These are phyloP conservation scores for Candida freyschussii DNA, from an alignment of 1,139 yeast species.

Conservation along the genomic window DNA sequence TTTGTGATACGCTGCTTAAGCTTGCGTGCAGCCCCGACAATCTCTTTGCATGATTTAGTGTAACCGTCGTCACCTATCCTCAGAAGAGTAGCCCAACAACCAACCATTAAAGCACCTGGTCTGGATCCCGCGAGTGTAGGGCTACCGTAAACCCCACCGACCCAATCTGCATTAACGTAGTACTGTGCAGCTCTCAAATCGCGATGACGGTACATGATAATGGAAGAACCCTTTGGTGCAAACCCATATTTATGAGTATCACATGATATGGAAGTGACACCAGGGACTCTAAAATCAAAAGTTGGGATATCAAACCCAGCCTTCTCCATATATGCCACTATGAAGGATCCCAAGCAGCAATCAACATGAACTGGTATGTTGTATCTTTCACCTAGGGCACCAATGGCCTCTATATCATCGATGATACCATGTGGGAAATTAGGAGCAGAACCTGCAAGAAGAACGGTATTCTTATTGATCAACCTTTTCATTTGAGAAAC, in stretches of 20 bases:
- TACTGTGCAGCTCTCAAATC: constrained; percentile 76
- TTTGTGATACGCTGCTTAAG: constrained; percentile 45
- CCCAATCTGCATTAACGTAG: constrained; percentile 80
- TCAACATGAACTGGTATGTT: constrained; percentile 87
- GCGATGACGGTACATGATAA: constrained; percentile 77
- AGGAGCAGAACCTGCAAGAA: constrained; percentile 91
- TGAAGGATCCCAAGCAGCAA: constrained; percentile 91
- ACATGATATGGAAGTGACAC: constrained; percentile 96
- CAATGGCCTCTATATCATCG: constrained; percentile 76
- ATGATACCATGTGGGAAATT: constrained; percentile 95
- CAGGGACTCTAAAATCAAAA: constrained; percentile 85
- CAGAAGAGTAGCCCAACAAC: constrained; percentile 93
- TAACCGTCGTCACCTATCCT: constrained; percentile 81
- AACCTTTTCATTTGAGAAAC: constrained; percentile 54
- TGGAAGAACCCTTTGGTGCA: constrained; percentile 95
- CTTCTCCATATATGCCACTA: constrained; percentile 72
- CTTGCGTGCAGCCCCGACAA: constrained; percentile 59
- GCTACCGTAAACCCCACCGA: constrained; percentile 93
- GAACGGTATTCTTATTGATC: constrained; percentile 73
- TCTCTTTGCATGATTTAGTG: constrained; percentile 55
- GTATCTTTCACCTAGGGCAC: constrained; percentile 58
- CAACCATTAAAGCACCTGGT: constrained; percentile 95
- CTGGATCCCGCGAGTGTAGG: constrained; percentile 96
- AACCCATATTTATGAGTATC: constrained; percentile 98
- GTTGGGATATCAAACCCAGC: constrained; percentile 58